Evolutionary conservation across 139 green algal species (phyloP).

Genomic region (Nannochloris sp.): DNA sequence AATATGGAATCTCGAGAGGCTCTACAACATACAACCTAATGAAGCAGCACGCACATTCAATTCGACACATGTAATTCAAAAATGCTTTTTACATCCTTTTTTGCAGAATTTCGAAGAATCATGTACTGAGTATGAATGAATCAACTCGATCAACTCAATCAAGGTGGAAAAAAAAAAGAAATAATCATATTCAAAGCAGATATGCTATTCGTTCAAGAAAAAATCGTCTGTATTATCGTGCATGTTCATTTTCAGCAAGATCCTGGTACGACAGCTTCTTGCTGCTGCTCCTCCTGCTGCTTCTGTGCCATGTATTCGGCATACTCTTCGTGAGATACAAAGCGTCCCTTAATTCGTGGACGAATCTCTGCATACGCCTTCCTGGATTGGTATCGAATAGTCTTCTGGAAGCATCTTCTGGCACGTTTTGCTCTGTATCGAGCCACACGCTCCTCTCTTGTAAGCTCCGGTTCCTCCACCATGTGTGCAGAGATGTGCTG

Average conservation of each 20-base stretch:
- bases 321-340: slow-evolving; percentile 30
- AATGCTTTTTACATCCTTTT: too few species aligned
- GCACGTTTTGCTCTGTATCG: slow-evolving; percentile 22
- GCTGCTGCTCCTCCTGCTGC: not conserved
- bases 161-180: too few species aligned
- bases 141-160: not conserved
- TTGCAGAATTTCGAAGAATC: too few species aligned
- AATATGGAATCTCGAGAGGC: slow-evolving; percentile 9
- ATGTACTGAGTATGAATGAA: not conserved
- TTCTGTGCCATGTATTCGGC: slow-evolving; percentile 12
- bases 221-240: slow-evolving; percentile 8
- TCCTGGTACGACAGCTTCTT: not conserved
- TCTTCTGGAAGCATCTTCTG: slow-evolving; percentile 20
- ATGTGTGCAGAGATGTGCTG: not conserved
- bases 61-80: too few species aligned
- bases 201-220: not conserved
- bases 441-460: slow-evolving; percentile 14
- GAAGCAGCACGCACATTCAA: too few species aligned
- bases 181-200: slow-evolving; percentile 2
- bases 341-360: slow-evolving; percentile 33
- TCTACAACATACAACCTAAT: not conserved
- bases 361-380: slow-evolving; percentile 32
- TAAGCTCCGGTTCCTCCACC: slow-evolving; percentile 7
- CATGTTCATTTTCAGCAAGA: not conserved
- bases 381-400: slow-evolving; percentile 25